Base-by-base conservation (phyloP, 108 stramenopile species). In the Nitzschia sp. region DNA sequence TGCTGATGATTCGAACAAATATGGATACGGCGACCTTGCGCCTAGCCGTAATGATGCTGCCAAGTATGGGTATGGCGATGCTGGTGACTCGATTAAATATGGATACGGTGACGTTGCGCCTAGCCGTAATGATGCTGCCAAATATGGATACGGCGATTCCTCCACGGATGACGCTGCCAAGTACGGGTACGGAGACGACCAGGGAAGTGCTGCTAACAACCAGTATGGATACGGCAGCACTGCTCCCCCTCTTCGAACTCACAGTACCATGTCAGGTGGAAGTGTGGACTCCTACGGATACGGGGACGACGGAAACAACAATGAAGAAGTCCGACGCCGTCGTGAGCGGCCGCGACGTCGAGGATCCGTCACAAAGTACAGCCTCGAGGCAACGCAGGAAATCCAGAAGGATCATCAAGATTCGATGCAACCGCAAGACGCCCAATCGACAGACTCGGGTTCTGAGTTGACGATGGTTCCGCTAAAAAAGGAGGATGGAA, bases 301-400 rank as follows among this genome's bases (percentile, higher is more conserved):
- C 19, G 60, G 41, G 6, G 60, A 61, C 22, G 2, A 44, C 41
- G 31, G 31, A 11, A 8, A 34, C 15, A n/a, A n/a, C n/a, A 32
- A 27, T 1, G 57, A 30, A 19, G 38, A 38, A 11, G 41, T 26
- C 1, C 38, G 38, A 8, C 60, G 60, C 1, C 38, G 25, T 17
- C 36, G 60, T 2, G 38, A 61, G 1, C 35, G 61, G 25, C 58
- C 58, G 54, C 55, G 56, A 55, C 64, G 73, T 46, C 64, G 73
- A 21, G 67, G 73, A 13, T 74, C 73, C n/a, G 73, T 74, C 26
- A 74, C 73, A 6, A 64, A 65, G 46, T 74, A 66, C 35, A 66
- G 64, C 2, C 41, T 74, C n/a, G 62, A 59, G 17, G 45, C 71
- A 9, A 59, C 17, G 19, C 22, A 23, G 19, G 50, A 23, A 22